Base-by-base conservation (phyloP, 148 eudicot genomes). In the Rhododendron vialii region DNA sequence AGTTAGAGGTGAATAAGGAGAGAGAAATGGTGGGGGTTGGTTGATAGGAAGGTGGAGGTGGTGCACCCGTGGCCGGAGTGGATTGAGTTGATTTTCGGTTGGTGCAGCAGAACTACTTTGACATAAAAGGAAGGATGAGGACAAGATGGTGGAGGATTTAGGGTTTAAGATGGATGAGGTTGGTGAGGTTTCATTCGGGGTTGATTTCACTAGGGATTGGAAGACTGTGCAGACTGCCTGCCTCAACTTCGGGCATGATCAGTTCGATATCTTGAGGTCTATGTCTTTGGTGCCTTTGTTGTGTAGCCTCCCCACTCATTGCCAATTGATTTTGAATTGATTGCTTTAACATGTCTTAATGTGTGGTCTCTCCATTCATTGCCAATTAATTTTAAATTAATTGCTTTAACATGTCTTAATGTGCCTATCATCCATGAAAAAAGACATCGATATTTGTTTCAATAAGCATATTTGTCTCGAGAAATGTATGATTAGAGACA, bases 21-120 rank as follows among this genome's bases (percentile, higher is more conserved):
- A 17, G 17, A 57, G 85, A 65, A 14, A 67, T 81, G 35, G 89
- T 85, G 48, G 90, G 90, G 85, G 48, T 84, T 89, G 86, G 50
- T 51, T 82, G 82, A 74, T 50, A 90, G 82, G 61, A 92, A 86
- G 89, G 91, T 92, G 61, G 93, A 94, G 83, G 82, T 96, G 92
- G 95, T 90, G 43, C 99, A 96, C 74, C 98, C 96, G 24, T 96
- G 99, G 99, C 92, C 93, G 26, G 98, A 96, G 82, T 96, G 98
- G 99, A 86, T 96, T 24, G 99, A 90, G 78, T 89, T 96, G 85
- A 92, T 96, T 36, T 36, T 36, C 3, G 38, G 38, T 88, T 96
- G 77, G 94, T 96, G 86, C 88, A 94, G 89, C 99, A 94, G 91
- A 96, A 95, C 84, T 96, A 96, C 47, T 95, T 96, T 84, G 99